Conservation (phyloP, 371 early-diverging fungal genomes). For the Haplosporangium sp. region DNA sequence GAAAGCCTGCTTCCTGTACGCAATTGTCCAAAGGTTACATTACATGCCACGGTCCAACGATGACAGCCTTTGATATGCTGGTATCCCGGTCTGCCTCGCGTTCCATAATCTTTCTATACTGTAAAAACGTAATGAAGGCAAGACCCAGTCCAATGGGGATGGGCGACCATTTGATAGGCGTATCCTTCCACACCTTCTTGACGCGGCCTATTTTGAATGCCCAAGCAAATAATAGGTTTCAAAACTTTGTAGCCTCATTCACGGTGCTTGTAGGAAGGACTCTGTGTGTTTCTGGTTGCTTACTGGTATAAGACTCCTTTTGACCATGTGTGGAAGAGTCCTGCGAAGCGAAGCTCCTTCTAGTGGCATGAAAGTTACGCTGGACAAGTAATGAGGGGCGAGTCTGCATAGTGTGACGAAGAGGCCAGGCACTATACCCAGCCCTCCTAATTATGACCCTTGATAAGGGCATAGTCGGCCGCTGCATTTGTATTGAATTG, state of each 20-base stretch:
- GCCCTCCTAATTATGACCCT: constrained; percentile 22
- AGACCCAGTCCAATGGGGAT: constrained; percentile 87
- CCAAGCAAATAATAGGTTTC: background rate
- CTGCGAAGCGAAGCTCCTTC: constrained; percentile 10
- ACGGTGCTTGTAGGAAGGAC: background rate
- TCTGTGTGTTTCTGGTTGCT: background rate
- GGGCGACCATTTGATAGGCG: constrained; percentile 76
- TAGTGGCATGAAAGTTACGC: constrained; percentile 40
- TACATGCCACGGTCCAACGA: constrained; percentile 89
- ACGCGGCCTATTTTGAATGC: constrained; percentile 34
- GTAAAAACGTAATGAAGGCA: constrained; percentile 76
- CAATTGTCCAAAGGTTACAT: too few relatives aligned
- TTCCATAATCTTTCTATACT: constrained; percentile 63
- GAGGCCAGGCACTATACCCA: constrained; percentile 3
- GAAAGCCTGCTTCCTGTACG: constrained; percentile 1
- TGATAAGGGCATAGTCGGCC: constrained; percentile 15
- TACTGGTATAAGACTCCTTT: constrained; percentile 32
- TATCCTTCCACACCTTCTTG: constrained; percentile 64
- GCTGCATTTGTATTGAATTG: constrained; percentile 1
- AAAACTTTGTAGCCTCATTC: too few relatives aligned
- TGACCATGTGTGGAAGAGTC: constrained; percentile 3
- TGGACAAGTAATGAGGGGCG: constrained; percentile 16
- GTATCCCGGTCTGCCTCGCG: constrained; percentile 43
- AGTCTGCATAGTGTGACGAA: constrained; percentile 4
- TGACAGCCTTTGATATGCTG: constrained; percentile 57